Evolutionary conservation across 2,329 filamentous ascomycete genomes (phyloP).

Genomic region (Colletotrichum australisinense): DNA sequence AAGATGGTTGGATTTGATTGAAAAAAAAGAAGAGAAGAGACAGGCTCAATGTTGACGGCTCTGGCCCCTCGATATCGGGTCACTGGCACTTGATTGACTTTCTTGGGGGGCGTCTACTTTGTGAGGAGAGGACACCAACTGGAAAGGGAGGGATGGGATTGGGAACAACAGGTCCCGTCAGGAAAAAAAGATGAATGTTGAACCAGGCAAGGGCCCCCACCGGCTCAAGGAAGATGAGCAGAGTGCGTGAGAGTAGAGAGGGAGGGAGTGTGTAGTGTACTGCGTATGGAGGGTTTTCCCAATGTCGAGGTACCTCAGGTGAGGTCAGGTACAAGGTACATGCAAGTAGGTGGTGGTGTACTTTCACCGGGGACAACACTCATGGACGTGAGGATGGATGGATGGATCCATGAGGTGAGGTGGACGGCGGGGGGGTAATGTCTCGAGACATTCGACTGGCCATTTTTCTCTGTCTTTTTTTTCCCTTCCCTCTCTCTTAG

Average conservation of each 20-base stretch:
- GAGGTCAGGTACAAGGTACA: conserved; percentile 1
- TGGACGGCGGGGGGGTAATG: conserved; percentile 6
- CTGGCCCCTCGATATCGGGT: conserved; percentile 35
- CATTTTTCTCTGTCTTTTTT: conserved; percentile 2
- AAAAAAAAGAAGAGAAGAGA: conserved; percentile 32
- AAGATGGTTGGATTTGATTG: conserved; percentile 35
- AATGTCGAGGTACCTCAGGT: conserved; percentile 17
- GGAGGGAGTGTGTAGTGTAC: conserved; percentile 10
- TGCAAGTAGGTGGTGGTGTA: not conserved
- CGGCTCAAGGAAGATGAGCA: conserved; percentile 34
- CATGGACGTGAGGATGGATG: not conserved
- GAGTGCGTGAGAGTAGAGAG: conserved; percentile 6
- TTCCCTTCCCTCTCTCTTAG: not conserved
- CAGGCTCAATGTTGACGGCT: conserved; percentile 22
- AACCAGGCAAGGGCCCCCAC: conserved; percentile 36
- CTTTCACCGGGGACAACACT: not conserved
- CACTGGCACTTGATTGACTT: conserved; percentile 37
- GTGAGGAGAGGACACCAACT: conserved; percentile 26
- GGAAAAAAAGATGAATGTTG: conserved; percentile 38
- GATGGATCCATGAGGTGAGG: not conserved
- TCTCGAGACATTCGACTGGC: conserved; percentile 30
- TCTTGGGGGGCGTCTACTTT: conserved; percentile 31
- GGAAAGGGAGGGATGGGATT: conserved; percentile 24
- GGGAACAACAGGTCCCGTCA: conserved; percentile 24
- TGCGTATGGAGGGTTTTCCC: not conserved